Evolutionary conservation across 192 early-diverging fungal genomes (phyloP).

Genomic region (Dimargaris verticillata): DNA sequence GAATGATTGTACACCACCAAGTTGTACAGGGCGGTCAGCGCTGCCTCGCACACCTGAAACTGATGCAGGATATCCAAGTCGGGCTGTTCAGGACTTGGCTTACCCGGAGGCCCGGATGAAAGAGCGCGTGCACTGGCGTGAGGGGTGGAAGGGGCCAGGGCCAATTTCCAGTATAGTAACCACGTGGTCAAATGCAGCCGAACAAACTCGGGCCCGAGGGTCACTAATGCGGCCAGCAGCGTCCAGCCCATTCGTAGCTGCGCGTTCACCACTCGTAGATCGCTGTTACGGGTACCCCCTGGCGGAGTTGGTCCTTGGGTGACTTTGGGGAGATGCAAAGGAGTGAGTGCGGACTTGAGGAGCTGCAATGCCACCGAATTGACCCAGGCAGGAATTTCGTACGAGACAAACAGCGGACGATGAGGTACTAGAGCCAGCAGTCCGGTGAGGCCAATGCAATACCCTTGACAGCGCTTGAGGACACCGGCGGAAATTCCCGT

Average conservation of each 20-base stretch:
- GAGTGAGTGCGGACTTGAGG: conserved; percentile 34
- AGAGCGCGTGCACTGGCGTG: not conserved
- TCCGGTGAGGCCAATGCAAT: conserved; percentile 45
- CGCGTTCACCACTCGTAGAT: conserved; percentile 34
- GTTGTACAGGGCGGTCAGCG: conserved; percentile 48
- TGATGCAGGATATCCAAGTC: conserved; percentile 11
- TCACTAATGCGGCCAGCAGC: conserved; percentile 55
- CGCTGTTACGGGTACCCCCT: conserved; percentile 21
- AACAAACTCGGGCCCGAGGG: conserved; percentile 66
- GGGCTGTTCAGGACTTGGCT: not conserved
- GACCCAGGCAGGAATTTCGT: conserved; percentile 61
- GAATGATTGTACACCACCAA: conserved; percentile 53
- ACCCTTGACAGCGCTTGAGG: conserved; percentile 36
- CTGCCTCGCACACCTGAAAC: conserved; percentile 41
- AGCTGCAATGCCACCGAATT: conserved; percentile 62
- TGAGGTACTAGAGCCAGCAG: conserved; percentile 49
- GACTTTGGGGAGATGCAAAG: not conserved
- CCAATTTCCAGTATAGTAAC: conserved; percentile 59
- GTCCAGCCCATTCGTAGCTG: conserved; percentile 66
- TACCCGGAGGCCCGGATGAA: not conserved
- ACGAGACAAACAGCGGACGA: conserved; percentile 50
- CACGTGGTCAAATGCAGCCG: conserved; percentile 61
- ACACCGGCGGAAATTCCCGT: conserved; percentile 24
- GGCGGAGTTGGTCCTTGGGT: not conserved
- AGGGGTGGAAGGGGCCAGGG: conserved; percentile 30